A percentile compares a stretch with the other conserved stretches of the same genome.
These are phyloP conservation scores for Sphaerobolus stellatus DNA, from an alignment of 1,284 basidiomycete species.

Conservation along the genomic window DNA sequence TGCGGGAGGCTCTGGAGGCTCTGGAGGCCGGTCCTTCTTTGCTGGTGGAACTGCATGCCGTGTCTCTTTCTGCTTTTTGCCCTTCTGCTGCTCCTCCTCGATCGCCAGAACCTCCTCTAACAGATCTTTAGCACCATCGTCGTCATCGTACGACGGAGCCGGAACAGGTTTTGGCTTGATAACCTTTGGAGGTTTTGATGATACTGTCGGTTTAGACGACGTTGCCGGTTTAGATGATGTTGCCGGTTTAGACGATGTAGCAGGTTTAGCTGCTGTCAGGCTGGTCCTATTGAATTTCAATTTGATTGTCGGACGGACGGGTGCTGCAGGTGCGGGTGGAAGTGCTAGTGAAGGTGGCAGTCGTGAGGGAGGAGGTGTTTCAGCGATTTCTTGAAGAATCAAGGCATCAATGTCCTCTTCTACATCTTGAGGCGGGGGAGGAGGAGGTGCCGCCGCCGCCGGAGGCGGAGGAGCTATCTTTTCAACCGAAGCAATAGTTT, in stretches of 20 bases:
- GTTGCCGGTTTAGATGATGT: conserved; percentile 29
- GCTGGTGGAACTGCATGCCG: conserved; percentile 1
- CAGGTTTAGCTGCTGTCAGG: conserved; percentile 20
- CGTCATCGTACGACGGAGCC: conserved; percentile 54
- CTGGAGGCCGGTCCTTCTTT: conserved; percentile 4
- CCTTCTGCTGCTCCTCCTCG: conserved; percentile 61
- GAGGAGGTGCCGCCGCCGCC: no score
- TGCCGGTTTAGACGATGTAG: conserved; percentile 8
- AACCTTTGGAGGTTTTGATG: conserved; percentile 46
- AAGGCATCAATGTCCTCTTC: conserved; percentile 13
- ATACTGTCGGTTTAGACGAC: conserved; percentile 25
- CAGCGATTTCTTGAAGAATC: conserved; percentile 11
- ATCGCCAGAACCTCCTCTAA: conserved; percentile 79
- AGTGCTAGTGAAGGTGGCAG: conserved; percentile 13
- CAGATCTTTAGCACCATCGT: conserved; percentile 74
- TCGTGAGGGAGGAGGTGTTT: conserved; percentile 18
- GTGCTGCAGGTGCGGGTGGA: not conserved
- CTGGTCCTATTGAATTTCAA: conserved; percentile 48
- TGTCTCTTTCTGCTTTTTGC: conserved; percentile 19
- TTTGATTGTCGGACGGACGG: conserved; percentile 59
- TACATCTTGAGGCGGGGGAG: conserved; percentile 27
- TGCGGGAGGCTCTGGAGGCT: not conserved
- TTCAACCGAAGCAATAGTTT: conserved; percentile 59
- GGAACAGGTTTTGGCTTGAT: conserved; percentile 43
- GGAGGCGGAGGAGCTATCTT: conserved; percentile 30